A percentile compares a stretch with the other conserved stretches of the same genome.
phyloP scores from a whole-genome alignment of 2,329 filamentous ascomycete genomes.

The Penicillium sp. region DNA sequence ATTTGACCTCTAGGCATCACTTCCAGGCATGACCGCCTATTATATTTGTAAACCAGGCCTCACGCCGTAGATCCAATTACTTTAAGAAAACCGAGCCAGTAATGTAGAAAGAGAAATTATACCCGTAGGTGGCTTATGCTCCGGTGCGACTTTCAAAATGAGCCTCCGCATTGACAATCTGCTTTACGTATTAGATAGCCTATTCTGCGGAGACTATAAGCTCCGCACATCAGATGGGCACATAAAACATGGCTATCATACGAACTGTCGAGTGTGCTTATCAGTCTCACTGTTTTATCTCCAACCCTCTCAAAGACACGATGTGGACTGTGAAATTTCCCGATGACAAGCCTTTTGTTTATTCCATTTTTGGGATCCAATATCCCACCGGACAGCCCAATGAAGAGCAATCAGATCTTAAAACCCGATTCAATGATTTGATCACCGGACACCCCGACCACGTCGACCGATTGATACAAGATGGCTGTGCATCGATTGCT shows the following conservation, averaged over 20 bases:
- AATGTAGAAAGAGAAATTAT: no score
- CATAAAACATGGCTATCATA: neutral
- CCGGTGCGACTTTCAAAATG: no score
- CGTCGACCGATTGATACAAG: slow-evolving; percentile 13
- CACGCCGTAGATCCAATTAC: no score
- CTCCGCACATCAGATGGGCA: neutral
- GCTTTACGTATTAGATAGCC: neutral
- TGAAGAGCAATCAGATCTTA: neutral
- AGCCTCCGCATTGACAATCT: neutral
- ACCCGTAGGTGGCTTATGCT: no score
- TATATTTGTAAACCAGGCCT: no score
- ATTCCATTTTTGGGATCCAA: slow-evolving; percentile 18
- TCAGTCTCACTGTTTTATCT: neutral
- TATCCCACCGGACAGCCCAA: neutral
- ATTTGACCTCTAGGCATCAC: no score
- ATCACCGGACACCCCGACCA: slow-evolving; percentile 4
- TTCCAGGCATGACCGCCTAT: no score
- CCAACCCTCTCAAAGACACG: neutral
- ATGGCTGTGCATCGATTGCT: neutral
- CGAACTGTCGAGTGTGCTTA: neutral
- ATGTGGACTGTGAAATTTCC: slow-evolving; percentile 8
- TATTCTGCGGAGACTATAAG: neutral
- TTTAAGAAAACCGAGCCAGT: no score
- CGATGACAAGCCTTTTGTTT: slow-evolving; percentile 5
- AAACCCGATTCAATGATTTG: slow-evolving; percentile 1